Percentiles rank a stretch among this genome's conserved stretches.
Evolutionary conservation across 495 filamentous ascomycete species (phyloP).

Genomic region (Talaromyces liani): DNA sequence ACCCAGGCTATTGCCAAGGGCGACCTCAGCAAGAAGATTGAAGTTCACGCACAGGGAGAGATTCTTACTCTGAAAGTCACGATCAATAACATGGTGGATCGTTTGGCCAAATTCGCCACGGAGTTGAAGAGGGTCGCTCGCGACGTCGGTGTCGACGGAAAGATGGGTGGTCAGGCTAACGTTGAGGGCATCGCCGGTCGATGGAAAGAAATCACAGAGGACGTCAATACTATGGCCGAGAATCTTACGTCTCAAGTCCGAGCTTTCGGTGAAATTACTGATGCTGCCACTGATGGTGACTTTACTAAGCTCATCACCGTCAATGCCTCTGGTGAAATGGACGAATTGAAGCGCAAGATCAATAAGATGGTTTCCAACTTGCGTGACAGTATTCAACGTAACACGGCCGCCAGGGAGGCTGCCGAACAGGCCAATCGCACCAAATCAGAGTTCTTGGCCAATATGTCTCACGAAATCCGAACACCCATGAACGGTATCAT

Average conservation of each 20-base stretch:
- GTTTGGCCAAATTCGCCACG: slow-evolving; percentile 91
- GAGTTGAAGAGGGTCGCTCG: slow-evolving; percentile 94
- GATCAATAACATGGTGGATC: slow-evolving; percentile 99
- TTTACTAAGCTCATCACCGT: slow-evolving; percentile 98
- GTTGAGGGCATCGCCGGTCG: slow-evolving; percentile 87
- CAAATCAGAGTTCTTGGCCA: slow-evolving; percentile 97
- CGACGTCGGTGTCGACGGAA: slow-evolving; percentile 96
- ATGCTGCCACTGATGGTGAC: slow-evolving; percentile 92
- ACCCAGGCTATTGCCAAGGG: slow-evolving; percentile 93
- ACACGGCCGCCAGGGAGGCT: slow-evolving; percentile 92
- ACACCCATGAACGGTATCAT: slow-evolving; percentile 90
- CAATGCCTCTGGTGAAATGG: slow-evolving; percentile 97
- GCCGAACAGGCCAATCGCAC: slow-evolving; percentile 97
- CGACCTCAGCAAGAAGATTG: slow-evolving; percentile 93
- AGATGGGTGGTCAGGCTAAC: slow-evolving; percentile 97
- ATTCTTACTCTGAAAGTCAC: slow-evolving; percentile 91
- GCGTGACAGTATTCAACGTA: slow-evolving; percentile 92
- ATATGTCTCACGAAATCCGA: slow-evolving; percentile 99
- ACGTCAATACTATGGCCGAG: slow-evolving; percentile 98
- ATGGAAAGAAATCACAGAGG: slow-evolving; percentile 97
- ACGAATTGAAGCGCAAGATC: slow-evolving; percentile 97
- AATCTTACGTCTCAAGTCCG: slow-evolving; percentile 97
- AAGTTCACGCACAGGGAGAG: slow-evolving; percentile 92
- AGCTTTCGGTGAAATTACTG: slow-evolving; percentile 96
- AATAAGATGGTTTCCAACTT: slow-evolving; percentile 98